phyloP scores from a whole-genome alignment of 192 early-diverging fungal genomes.

The Coemansia sp. region DNA sequence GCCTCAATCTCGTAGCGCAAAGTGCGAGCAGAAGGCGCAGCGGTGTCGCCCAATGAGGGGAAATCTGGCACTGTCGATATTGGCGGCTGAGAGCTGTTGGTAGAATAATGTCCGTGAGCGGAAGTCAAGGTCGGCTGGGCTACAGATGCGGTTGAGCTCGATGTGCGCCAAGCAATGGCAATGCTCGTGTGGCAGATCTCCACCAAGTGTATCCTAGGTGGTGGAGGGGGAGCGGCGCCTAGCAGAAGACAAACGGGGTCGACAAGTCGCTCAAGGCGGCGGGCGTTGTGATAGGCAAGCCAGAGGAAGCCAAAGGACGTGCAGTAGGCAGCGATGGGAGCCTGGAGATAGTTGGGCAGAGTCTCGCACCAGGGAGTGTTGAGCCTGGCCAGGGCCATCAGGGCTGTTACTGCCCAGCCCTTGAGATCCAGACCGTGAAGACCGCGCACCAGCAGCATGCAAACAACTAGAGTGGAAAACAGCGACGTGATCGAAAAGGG shows the following conservation, averaged over 20 bases:
- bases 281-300: conserved; percentile 37
- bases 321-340: conserved; percentile 44
- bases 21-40: conserved; percentile 12
- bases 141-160: neutral
- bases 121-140: too few species aligned
- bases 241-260: conserved; percentile 34
- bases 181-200: conserved; percentile 29
- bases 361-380: conserved; percentile 41
- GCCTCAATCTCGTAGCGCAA: conserved; percentile 34
- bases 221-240: conserved; percentile 33
- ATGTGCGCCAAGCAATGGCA: conserved; percentile 14
- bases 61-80: neutral
- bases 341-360: conserved; percentile 41
- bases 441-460: conserved; percentile 44
- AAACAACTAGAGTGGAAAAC: conserved; percentile 44
- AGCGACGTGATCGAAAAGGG: conserved; percentile 26
- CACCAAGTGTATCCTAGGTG: conserved; percentile 25
- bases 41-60: neutral
- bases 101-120: too few species aligned
- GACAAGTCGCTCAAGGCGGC: conserved; percentile 32
- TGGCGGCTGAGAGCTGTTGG: neutral
- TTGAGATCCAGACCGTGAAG: conserved; percentile 41
- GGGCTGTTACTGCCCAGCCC: conserved; percentile 38
- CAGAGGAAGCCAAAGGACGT: conserved; percentile 46
- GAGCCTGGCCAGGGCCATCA: conserved; percentile 33